Percentiles rank a stretch among this genome's conserved stretches.
Conservation (phyloP, 257 asterid genomes). For the Solanum clarkiae region DNA sequence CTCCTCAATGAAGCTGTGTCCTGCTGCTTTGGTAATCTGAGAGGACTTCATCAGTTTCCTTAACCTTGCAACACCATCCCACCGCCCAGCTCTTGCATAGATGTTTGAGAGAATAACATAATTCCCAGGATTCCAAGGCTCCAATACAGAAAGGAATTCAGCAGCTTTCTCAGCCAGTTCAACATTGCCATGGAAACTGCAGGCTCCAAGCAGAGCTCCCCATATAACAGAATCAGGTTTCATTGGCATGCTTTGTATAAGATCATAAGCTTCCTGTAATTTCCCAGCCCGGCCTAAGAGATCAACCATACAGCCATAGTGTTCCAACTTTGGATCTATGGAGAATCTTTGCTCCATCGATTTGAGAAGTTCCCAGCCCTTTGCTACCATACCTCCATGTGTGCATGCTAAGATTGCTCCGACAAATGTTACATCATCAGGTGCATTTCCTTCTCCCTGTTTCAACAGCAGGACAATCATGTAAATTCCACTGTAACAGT, state of each 20-base stretch:
- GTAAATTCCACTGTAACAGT: neutral
- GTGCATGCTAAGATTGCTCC: conserved; percentile 79
- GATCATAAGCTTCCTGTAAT: conserved; percentile 49
- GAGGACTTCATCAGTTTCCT: conserved; percentile 69
- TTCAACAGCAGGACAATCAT: conserved; percentile 5
- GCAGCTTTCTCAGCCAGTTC: conserved; percentile 69
- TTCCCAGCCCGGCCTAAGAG: conserved; percentile 75
- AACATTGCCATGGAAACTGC: conserved; percentile 70
- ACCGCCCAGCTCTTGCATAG: conserved; percentile 44
- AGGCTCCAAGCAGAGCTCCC: conserved; percentile 78
- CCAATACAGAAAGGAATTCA: conserved; percentile 40
- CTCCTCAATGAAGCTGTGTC: conserved; percentile 73
- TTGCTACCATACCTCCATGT: conserved; percentile 63
- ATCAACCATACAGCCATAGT: conserved; percentile 64
- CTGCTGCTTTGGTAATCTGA: conserved; percentile 55
- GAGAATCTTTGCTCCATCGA: conserved; percentile 27
- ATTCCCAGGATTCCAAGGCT: conserved; percentile 75
- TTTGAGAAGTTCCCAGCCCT: conserved; percentile 41
- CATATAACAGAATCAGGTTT: conserved; percentile 76
- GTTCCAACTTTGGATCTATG: conserved; percentile 24
- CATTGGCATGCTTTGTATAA: conserved; percentile 63
- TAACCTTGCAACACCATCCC: conserved; percentile 65
- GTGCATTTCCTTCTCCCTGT: conserved; percentile 42
- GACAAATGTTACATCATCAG: conserved; percentile 83
- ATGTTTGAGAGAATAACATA: conserved; percentile 83